A percentile compares a stretch with the other conserved stretches of the same genome.
phyloP scores from a whole-genome alignment of 2,329 filamentous ascomycete species.

The Trichoderma breve region DNA sequence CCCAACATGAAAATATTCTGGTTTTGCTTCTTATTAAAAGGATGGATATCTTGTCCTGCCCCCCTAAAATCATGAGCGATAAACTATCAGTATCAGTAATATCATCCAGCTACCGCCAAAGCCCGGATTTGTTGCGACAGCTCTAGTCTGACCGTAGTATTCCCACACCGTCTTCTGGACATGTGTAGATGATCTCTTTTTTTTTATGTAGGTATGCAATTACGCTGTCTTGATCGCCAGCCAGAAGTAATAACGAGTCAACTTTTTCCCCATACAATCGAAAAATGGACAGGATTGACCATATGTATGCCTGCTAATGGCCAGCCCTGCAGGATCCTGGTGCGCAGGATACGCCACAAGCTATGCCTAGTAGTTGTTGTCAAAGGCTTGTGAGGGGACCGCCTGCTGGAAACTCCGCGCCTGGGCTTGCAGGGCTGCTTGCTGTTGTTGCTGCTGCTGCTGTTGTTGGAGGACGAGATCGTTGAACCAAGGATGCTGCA shows the following conservation, averaged over 20 bases:
- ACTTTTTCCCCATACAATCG: background rate
- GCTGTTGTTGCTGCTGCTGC: constrained; percentile 34
- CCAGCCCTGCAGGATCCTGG: background rate
- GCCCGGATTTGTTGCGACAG: background rate
- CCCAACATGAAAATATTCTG: background rate
- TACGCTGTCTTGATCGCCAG: constrained; percentile 6
- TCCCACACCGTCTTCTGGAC: background rate
- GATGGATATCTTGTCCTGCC: constrained; percentile 2
- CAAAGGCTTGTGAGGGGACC: constrained; percentile 40
- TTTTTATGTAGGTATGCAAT: background rate
- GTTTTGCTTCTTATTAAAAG: constrained; percentile 8
- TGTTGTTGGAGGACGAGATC: constrained; percentile 63
- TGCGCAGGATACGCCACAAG: background rate
- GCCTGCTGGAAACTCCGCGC: constrained; percentile 40
- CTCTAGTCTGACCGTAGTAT: background rate
- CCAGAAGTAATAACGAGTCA: background rate
- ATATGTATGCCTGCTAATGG: background rate
- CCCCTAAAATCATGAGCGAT: background rate
- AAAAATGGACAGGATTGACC: background rate
- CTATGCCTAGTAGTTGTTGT: constrained; percentile 34
- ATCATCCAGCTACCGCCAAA: constrained; percentile 12
- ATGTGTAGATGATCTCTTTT: background rate
- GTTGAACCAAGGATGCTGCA: constrained; percentile 90
- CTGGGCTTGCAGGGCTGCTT: constrained; percentile 42
- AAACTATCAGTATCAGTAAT: constrained; percentile 8